A percentile compares a stretch with the other conserved stretches of the same genome.
These are phyloP conservation scores for Sarocladium brachiariae DNA, from an alignment of 2,329 filamentous ascomycete genomes.

Conservation along the genomic window DNA sequence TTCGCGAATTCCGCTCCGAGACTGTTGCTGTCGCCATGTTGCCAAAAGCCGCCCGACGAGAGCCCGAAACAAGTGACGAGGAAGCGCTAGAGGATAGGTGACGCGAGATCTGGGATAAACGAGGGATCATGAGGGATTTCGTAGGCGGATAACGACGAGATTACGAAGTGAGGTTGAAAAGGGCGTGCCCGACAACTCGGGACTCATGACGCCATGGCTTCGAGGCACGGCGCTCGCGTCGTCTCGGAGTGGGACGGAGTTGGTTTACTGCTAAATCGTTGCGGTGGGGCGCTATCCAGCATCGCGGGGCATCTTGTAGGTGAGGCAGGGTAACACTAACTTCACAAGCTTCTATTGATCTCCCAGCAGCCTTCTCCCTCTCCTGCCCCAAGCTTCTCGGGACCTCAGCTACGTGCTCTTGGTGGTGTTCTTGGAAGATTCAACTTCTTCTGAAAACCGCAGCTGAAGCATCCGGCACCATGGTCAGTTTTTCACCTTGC, in stretches of 20 bases:
- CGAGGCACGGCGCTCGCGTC: no score
- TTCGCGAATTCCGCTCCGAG: conserved; percentile 49
- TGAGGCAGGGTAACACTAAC: neutral
- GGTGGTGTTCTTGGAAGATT: no score
- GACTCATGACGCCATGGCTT: conserved; percentile 9
- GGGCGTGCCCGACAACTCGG: neutral
- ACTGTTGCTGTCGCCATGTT: conserved; percentile 36
- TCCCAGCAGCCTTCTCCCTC: no score
- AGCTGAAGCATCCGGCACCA: neutral
- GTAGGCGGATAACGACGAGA: neutral
- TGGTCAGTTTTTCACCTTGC: neutral
- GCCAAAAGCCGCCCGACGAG: conserved; percentile 17
- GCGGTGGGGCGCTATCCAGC: neutral
- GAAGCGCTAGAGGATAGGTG: conserved; percentile 51
- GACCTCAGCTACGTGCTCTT: no score
- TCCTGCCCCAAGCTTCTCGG: no score
- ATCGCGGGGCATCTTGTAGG: neutral
- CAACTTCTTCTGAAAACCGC: neutral
- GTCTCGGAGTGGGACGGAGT: no score
- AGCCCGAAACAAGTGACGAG: conserved; percentile 14
- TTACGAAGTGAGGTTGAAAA: neutral
- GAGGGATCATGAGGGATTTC: conserved; percentile 59
- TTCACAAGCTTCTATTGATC: no score
- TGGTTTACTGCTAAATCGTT: no score
- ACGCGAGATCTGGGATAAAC: conserved; percentile 65